Evolutionary conservation across 768 basidiomycete genomes (phyloP), one percentile per base, ranked within the genome.

Genomic region (Pleurotus salmoneostramineus): DNA sequence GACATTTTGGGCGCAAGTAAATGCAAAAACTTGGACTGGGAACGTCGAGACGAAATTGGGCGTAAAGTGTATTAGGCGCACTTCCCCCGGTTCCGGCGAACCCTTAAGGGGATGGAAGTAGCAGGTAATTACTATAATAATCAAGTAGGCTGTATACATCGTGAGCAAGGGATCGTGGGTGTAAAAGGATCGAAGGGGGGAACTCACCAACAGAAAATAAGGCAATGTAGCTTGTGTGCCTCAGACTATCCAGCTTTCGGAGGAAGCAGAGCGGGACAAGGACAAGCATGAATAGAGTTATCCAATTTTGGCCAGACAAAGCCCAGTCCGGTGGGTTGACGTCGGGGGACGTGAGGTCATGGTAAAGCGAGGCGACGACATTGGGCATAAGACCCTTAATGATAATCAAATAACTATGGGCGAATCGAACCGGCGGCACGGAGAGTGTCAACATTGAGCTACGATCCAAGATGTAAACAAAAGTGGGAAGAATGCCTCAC

Each of bases 1-100:
- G 69, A 95, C 94, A 67, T 96, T 96, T 78, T 96, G 94, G 11
- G 91, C 82, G 68, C 95, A 97, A 2, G 94, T 96, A 69, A 88
- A 94, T 3, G 91, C 90, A 72, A 95, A 95, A 12, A 95, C 88
- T 69, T 94, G 95, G 31, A 98, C 91, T 0, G 96, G 96, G 74
- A 97, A 91, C 1, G 85, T 93, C 11, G 89, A 82, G 12, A 95
- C 72, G 66, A 95, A 94, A 60, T 73, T 79, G 4, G 93, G 83
- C 0, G 88, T 87, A 62, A 96, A 85, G 64, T 85, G 83, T 62
- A 94, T 78, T 36, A 87, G 72, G 60, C 81, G 79, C 11, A 95
- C 74, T 59, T 93, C 85, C 11, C 93, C 92, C 5, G 72, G 77
- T 1, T 77, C 71, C 35, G 79, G 75, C 66, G 85, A 85, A 15